phyloP scores from a whole-genome alignment of 2,329 filamentous ascomycete genomes.

The Chaetomium sp. region DNA sequence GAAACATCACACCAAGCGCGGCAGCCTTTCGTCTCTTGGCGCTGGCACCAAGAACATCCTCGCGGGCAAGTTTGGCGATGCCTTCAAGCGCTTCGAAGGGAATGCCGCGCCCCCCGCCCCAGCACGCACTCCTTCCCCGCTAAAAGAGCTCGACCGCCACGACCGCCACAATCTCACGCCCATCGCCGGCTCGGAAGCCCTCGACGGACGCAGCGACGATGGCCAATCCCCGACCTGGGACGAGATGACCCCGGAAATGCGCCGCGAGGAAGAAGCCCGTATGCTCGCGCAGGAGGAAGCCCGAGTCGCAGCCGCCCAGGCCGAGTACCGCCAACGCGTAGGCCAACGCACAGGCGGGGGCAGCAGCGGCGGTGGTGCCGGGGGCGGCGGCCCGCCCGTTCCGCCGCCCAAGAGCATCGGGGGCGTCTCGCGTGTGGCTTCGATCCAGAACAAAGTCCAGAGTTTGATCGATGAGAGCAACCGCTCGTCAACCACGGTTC shows the following conservation, averaged over 20 bases:
- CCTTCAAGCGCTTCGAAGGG: conserved; percentile 84
- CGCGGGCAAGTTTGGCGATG: conserved; percentile 85
- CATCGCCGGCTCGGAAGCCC: conserved; percentile 69
- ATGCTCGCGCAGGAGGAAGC: conserved; percentile 81
- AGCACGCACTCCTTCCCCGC: conserved; percentile 43
- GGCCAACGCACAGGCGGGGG: conserved; percentile 41
- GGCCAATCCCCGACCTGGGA: conserved; percentile 55
- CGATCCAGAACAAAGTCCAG: conserved; percentile 88
- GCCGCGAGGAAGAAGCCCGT: conserved; percentile 79
- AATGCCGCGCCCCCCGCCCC: conserved; percentile 27
- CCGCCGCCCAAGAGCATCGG: conserved; percentile 50
- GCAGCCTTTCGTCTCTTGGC: conserved; percentile 61
- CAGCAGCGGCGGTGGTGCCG: conserved; percentile 11
- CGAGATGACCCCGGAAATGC: conserved; percentile 76
- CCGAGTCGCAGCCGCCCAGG: conserved; percentile 80
- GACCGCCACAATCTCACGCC: conserved; percentile 55
- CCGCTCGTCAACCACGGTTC: conserved; percentile 49
- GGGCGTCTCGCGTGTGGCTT: conserved; percentile 62
- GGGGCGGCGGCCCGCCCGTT: conserved; percentile 31
- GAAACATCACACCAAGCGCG: conserved; percentile 61
- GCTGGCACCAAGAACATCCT: conserved; percentile 74
- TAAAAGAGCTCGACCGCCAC: conserved; percentile 42
- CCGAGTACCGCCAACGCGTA: conserved; percentile 75
- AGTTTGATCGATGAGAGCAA: conserved; percentile 74
- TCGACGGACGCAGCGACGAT: conserved; percentile 61